Evolutionary conservation across 2,329 filamentous ascomycete species (phyloP).

Genomic region (Dactylonectria estremocensis): DNA sequence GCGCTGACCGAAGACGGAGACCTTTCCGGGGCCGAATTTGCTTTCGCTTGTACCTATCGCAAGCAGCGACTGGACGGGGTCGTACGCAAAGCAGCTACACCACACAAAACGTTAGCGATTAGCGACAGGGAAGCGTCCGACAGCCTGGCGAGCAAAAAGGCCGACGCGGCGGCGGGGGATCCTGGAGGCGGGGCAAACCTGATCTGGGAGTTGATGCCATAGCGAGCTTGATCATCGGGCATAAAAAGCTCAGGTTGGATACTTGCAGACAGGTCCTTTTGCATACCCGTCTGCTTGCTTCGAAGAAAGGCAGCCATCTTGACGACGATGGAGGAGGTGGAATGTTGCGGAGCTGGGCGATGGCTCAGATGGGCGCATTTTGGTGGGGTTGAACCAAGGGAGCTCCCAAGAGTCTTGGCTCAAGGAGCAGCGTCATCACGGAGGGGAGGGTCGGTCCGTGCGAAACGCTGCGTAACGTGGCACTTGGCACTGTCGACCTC

Average conservation of each 20-base stretch:
- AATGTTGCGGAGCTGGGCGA: conserved; percentile 28
- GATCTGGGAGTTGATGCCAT: conserved; percentile 85
- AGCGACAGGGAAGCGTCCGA: background rate
- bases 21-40: conserved; percentile 86
- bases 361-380: conserved; percentile 40
- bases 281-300: conserved; percentile 93
- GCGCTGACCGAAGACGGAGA: conserved; percentile 89
- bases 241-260: conserved; percentile 84
- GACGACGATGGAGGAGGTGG: conserved; percentile 35
- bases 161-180: conserved; percentile 10
- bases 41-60: conserved; percentile 93
- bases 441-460: conserved; percentile 6
- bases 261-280: conserved; percentile 89
- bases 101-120: conserved; percentile 38
- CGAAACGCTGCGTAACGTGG: background rate
- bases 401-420: conserved; percentile 40
- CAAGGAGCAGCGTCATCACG: conserved; percentile 28
- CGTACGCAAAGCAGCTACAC: conserved; percentile 84
- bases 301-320: conserved; percentile 89
- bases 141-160: background rate
- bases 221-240: conserved; percentile 86
- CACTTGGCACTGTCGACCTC: background rate
- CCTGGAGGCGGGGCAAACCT: conserved; percentile 61
- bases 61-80: conserved; percentile 93
- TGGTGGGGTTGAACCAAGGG: conserved; percentile 40